A percentile compares a stretch with the other conserved stretches of the same genome.
These are phyloP conservation scores for Clonostachys solani DNA, from an alignment of 2,329 filamentous ascomycete genomes.

Conservation along the genomic window DNA sequence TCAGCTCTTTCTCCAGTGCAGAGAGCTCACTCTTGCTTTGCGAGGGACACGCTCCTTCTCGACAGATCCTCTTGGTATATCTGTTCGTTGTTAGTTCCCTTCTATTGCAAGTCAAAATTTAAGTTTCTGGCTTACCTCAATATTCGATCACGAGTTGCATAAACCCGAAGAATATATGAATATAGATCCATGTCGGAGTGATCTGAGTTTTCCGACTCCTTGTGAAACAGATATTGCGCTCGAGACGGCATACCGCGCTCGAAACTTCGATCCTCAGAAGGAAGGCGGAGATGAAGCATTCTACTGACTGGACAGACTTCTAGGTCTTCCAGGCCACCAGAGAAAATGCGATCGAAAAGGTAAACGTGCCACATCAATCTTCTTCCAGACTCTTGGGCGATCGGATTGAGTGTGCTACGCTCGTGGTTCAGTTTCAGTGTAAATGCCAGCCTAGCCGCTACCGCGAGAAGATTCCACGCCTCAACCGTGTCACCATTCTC, in stretches of 20 bases:
- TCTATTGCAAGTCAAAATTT: too few relatives aligned
- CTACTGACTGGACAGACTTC: slow-evolving; percentile 13
- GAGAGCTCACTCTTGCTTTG: slow-evolving; percentile 7
- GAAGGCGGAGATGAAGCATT: slow-evolving; percentile 14
- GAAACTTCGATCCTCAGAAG: slow-evolving; percentile 14
- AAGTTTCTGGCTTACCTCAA: too few relatives aligned
- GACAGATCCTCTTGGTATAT: slow-evolving; percentile 2
- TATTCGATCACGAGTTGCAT: slow-evolving; percentile 14
- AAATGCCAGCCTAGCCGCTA: slow-evolving; percentile 15
- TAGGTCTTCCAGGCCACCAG: slow-evolving; percentile 18
- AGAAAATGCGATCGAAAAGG: slow-evolving; percentile 13
- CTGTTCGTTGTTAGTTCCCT: neutral
- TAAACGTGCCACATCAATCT: slow-evolving; percentile 19
- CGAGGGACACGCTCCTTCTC: slow-evolving; percentile 6
- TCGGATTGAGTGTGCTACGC: slow-evolving; percentile 4
- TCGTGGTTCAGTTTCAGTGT: slow-evolving; percentile 18
- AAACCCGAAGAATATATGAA: slow-evolving; percentile 10
- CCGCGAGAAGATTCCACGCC: slow-evolving; percentile 12
- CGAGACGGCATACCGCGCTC: slow-evolving; percentile 13
- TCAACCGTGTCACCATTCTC: slow-evolving; percentile 4
- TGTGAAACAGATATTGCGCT: slow-evolving; percentile 5
- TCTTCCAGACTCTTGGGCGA: slow-evolving; percentile 14
- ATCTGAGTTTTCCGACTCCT: neutral
- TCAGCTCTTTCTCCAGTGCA: slow-evolving; percentile 10
- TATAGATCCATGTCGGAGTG: slow-evolving; percentile 8